Evolutionary conservation across 768 basidiomycete genomes (phyloP).

Genomic region (Symmetrospora coprosmae): DNA sequence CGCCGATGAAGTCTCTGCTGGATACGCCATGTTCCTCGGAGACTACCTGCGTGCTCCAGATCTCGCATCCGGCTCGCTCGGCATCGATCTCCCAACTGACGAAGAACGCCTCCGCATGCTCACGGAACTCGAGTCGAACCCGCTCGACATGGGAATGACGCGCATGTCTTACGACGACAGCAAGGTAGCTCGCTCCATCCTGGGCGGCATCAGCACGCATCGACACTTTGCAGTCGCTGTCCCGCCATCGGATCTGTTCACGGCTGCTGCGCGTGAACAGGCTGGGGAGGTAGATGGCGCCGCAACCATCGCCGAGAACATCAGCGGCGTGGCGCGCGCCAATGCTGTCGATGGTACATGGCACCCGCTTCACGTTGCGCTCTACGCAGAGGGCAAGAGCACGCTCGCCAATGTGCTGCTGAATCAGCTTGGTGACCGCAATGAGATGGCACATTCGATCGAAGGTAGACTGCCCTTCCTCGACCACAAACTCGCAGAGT

Average conservation of each 20-base stretch:
- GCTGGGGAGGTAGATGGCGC: slow-evolving; percentile 23
- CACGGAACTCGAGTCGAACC: background rate
- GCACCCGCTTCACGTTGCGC: slow-evolving; percentile 34
- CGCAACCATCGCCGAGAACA: slow-evolving; percentile 24
- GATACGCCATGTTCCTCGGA: slow-evolving; percentile 33
- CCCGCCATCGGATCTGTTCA: slow-evolving; percentile 3
- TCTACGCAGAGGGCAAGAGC: slow-evolving; percentile 32
- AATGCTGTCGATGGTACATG: slow-evolving; percentile 27
- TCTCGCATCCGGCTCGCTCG: slow-evolving; percentile 4
- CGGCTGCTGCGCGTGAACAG: background rate
- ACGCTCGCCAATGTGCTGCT: slow-evolving; percentile 33
- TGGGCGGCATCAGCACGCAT: slow-evolving; percentile 5
- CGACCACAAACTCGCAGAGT: slow-evolving; percentile 33
- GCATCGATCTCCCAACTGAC: background rate
- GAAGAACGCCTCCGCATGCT: background rate
- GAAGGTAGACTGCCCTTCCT: slow-evolving; percentile 34
- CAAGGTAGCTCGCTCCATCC: slow-evolving; percentile 3
- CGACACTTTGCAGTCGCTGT: slow-evolving; percentile 12
- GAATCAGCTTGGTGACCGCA: slow-evolving; percentile 33
- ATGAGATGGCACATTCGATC: slow-evolving; percentile 35
- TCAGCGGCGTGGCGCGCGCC: slow-evolving; percentile 17
- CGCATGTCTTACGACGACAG: slow-evolving; percentile 13
- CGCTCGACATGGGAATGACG: slow-evolving; percentile 9
- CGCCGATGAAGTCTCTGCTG: slow-evolving; percentile 34
- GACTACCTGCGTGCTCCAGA: slow-evolving; percentile 30